phyloP scores from a whole-genome alignment of 148 eudicot species.

The Polygonum aviculare region DNA sequence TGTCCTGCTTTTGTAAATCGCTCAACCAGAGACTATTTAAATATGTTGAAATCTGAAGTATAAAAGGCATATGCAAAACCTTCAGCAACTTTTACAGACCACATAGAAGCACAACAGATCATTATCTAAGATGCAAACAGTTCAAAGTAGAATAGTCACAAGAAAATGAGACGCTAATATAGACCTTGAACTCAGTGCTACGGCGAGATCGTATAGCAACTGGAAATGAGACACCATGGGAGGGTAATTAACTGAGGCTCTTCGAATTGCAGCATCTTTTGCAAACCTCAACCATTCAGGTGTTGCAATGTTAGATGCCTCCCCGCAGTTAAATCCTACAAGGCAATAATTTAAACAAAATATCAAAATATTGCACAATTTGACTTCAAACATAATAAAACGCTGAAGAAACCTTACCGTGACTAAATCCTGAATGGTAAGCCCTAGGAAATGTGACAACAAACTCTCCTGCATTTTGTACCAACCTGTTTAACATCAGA shows the following conservation, averaged over 20 bases:
- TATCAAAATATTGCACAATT: background rate
- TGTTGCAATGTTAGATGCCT: slow-evolving; percentile 98
- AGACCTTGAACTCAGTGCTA: slow-evolving; percentile 75
- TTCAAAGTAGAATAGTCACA: background rate
- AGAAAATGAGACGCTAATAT: slow-evolving; percentile 13
- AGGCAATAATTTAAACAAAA: slow-evolving; percentile 6
- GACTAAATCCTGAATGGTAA: slow-evolving; percentile 98
- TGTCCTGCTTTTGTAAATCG: background rate
- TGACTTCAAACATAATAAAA: background rate
- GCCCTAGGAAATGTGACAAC: slow-evolving; percentile 99
- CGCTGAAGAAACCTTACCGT: slow-evolving; percentile 37
- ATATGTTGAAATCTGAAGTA: background rate
- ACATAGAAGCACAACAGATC: background rate
- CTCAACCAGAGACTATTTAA: background rate
- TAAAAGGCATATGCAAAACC: background rate
- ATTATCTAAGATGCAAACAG: background rate
- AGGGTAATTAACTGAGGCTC: slow-evolving; percentile 86
- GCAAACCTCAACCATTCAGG: slow-evolving; percentile 96
- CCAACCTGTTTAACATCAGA: slow-evolving; percentile 42
- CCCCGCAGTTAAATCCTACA: slow-evolving; percentile 81
- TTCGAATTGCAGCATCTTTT: slow-evolving; percentile 93
- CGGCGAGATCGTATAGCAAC: slow-evolving; percentile 88
- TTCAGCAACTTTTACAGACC: background rate
- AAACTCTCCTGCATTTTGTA: slow-evolving; percentile 98
- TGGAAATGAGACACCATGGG: slow-evolving; percentile 99